These are phyloP conservation scores for Geotrichum aggregatum DNA, from an alignment of 1,139 yeast species.

Conservation along the genomic window DNA sequence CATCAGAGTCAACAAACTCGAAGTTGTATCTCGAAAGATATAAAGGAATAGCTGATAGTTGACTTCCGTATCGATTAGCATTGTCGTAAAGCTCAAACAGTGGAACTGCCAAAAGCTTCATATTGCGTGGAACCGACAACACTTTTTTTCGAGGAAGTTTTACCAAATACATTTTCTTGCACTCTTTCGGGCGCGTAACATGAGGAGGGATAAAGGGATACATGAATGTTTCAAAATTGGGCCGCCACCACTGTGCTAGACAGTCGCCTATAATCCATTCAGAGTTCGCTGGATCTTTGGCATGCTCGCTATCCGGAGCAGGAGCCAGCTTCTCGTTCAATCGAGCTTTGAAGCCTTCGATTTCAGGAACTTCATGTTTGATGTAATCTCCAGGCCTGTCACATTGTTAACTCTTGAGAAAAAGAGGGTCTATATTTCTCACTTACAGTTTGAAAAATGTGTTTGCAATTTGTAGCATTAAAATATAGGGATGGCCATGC, in stretches of 20 bases:
- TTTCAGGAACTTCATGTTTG: conserved; percentile 36
- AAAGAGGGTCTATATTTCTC: not conserved
- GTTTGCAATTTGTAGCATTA: conserved; percentile 36
- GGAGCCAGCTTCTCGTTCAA: conserved; percentile 34
- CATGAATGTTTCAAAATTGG: conserved; percentile 37
- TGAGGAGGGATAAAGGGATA: conserved; percentile 42
- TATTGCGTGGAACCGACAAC: conserved; percentile 34
- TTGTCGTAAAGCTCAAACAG: conserved; percentile 40
- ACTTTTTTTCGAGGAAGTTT: conserved; percentile 34
- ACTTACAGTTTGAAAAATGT: conserved; percentile 34
- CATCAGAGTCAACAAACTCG: conserved; percentile 36
- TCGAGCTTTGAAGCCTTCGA: conserved; percentile 32
- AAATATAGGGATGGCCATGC: conserved; percentile 38
- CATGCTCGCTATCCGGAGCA: conserved; percentile 21
- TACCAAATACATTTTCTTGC: conserved; percentile 38
- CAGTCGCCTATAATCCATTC: conserved; percentile 39
- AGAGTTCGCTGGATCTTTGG: conserved; percentile 24
- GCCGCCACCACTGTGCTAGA: conserved; percentile 42
- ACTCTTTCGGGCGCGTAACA: conserved; percentile 39
- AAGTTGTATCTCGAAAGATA: conserved; percentile 37
- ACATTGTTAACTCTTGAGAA: conserved; percentile 14
- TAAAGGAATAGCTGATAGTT: conserved; percentile 36
- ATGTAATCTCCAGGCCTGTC: conserved; percentile 38
- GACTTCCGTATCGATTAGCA: conserved; percentile 36
- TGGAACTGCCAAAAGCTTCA: conserved; percentile 38